Evolutionary conservation across 371 early-diverging fungal species (phyloP), one percentile per base, ranked within the genome.

Genomic region (Blakeslea trispora): DNA sequence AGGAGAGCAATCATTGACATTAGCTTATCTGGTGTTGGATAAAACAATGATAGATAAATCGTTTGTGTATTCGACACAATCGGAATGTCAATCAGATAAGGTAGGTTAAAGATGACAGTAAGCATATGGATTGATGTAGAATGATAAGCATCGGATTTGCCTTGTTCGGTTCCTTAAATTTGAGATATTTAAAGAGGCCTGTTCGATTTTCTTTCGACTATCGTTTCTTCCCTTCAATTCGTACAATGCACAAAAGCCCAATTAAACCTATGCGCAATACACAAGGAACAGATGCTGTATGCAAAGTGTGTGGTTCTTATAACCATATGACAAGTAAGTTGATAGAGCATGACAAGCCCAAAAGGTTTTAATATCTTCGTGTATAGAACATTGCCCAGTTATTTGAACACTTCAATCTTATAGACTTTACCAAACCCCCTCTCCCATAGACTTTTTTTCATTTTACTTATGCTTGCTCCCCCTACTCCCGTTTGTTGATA

Each of bases 281-380:
- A 45, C 52, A 63, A 2, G 45, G 43, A 5, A 17, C 39, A 23
- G 64, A 55, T 19, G 31, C 21, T 21, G 34, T 40, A 5, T 72
- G 72, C 39, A 60, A 57, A 45, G 66, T 68, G 14, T 72, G 72
- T 59, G 72, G 72, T 22, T 72, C 72, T 24, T 41, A 34, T 7
- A 48, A 55, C 47, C 72, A 72, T 58, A 72, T 68, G 68, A 72
- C 72, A 53, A 72, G 72, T 72, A 64, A 59, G 68, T 65, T 15
- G 32, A 22, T 15, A 17, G 10, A 22, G 35, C 0, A 22, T 49
- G 23, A 4, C 37, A 19, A 9, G 23, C 34, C 15, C 37, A 48
- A 17, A 24, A 21, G 48, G 13, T 14, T 35, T 21, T 45, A 24
- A 31, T 35, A 17, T 18, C 19, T 32, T 49, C 9, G 21, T 6